These are phyloP conservation scores for Mortierella sp. DNA, from an alignment of 371 early-diverging fungal genomes.

Conservation along the genomic window DNA sequence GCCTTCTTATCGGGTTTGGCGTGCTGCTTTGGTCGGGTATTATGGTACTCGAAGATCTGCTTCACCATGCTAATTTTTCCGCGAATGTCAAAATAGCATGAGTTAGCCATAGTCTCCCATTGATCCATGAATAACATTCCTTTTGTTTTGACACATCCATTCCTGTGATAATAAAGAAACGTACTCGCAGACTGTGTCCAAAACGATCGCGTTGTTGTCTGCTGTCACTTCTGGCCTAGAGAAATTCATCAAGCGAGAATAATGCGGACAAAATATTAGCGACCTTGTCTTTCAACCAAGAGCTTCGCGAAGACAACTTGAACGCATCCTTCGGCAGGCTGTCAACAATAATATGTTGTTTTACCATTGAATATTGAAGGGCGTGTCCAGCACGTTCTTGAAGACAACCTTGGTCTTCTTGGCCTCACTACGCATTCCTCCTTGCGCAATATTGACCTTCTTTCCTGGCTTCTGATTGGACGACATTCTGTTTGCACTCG, in stretches of 20 bases:
- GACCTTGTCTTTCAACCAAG: neutral
- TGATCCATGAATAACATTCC: neutral
- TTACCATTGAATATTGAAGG: slow-evolving; percentile 52
- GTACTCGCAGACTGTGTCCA: slow-evolving; percentile 43
- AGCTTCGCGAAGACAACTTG: neutral
- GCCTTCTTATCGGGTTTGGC: neutral
- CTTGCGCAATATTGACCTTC: slow-evolving; percentile 14
- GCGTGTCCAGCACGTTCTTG: slow-evolving; percentile 50
- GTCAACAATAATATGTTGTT: too few species aligned
- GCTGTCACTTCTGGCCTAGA: slow-evolving; percentile 36
- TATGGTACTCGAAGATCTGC: slow-evolving; percentile 27
- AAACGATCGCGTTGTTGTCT: slow-evolving; percentile 29
- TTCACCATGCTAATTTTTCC: slow-evolving; percentile 17
- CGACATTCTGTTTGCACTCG: neutral
- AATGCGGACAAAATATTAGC: neutral
- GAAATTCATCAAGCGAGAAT: too few species aligned
- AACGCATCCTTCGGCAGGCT: too few species aligned
- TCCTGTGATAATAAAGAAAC: neutral
- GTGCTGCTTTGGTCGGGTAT: neutral
- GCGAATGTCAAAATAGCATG: neutral
- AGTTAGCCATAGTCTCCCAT: neutral
- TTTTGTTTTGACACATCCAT: too few species aligned
- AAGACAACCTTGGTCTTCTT: slow-evolving; percentile 39
- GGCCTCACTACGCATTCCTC: slow-evolving; percentile 48
- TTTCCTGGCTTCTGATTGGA: slow-evolving; percentile 16